Percentiles rank a stretch among this genome's conserved stretches.
phyloP scores from a whole-genome alignment of 2,329 filamentous ascomycete species.

The Cordyceps fumosorosea region DNA sequence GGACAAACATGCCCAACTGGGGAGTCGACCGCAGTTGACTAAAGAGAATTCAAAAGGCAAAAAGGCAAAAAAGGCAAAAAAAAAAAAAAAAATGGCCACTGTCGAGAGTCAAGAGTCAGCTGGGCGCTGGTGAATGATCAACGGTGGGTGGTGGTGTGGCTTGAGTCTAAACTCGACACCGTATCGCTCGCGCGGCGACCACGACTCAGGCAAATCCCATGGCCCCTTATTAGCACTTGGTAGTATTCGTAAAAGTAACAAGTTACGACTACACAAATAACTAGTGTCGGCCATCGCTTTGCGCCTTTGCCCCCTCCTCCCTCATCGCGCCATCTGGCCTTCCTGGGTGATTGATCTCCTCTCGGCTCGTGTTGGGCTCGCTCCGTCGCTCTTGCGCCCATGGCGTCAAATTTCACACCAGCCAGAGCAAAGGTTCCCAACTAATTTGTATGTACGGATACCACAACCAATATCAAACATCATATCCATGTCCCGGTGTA shows the following conservation, averaged over 20 bases:
- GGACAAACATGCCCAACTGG: too few relatives aligned
- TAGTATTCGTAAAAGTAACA: too few relatives aligned
- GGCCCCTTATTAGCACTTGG: not conserved
- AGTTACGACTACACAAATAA: too few relatives aligned
- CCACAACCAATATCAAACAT: too few relatives aligned
- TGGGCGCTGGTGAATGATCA: not conserved
- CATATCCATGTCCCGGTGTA: not conserved
- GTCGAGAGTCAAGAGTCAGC: not conserved
- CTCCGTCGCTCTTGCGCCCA: too few relatives aligned
- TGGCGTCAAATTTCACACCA: too few relatives aligned
- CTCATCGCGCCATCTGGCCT: not conserved
- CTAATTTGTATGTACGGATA: too few relatives aligned
- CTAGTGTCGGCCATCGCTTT: not conserved
- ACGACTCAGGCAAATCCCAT: not conserved
- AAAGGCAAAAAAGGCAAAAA: not conserved
- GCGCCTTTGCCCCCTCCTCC: not conserved
- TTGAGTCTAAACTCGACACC: not conserved
- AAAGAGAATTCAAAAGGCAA: too few relatives aligned
- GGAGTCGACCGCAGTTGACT: not conserved
- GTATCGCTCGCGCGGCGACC: not conserved
- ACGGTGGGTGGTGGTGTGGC: not conserved
- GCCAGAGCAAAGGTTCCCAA: too few relatives aligned
- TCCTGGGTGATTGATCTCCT: not conserved
- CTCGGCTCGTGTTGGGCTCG: not conserved
- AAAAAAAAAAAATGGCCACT: not conserved